These are phyloP conservation scores for Erigeron canadensis DNA, from an alignment of 129 eudicot species.

Conservation along the genomic window DNA sequence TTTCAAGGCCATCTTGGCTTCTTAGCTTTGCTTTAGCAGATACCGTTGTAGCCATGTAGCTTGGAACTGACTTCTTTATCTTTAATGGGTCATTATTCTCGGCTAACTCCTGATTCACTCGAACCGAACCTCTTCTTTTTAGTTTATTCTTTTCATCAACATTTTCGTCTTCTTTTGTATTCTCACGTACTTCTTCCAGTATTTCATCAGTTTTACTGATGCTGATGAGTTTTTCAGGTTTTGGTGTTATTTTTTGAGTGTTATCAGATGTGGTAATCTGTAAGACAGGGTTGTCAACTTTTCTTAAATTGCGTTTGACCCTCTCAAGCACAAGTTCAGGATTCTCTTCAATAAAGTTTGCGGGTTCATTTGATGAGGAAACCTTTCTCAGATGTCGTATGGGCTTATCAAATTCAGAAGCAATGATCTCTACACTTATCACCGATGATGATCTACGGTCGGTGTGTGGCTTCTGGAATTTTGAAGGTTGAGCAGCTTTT, in stretches of 20 bases:
- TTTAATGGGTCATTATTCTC: constrained; percentile 32
- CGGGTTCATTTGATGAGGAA: constrained; percentile 22
- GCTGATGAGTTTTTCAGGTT: constrained; percentile 15
- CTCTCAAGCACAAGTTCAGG: constrained; percentile 49
- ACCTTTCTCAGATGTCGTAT: constrained; percentile 28
- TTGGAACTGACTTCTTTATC: constrained; percentile 43
- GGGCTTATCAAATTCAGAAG: constrained; percentile 47
- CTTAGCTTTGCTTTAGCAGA: constrained; percentile 70
- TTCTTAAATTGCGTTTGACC: constrained; percentile 44
- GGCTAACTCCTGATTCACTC: constrained; percentile 35
- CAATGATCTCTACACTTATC: constrained; percentile 29
- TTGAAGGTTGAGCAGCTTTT: constrained; percentile 19
- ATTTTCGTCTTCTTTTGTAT: constrained; percentile 17
- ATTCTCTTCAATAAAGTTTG: constrained; percentile 35
- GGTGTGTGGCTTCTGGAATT: constrained; percentile 27
- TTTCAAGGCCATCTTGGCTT: constrained; percentile 44
- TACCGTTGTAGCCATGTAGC: constrained; percentile 63
- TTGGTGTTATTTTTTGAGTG: neutral
- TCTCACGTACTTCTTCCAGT: neutral
- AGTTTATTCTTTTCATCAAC: constrained; percentile 35
- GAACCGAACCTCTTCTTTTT: constrained; percentile 37
- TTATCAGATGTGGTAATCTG: constrained; percentile 18
- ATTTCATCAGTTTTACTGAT: constrained; percentile 5
- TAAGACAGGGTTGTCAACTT: constrained; percentile 35
- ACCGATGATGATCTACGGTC: constrained; percentile 26